Evolutionary conservation across 129 eudicot species (phyloP), one percentile per base, ranked within the genome.

Genomic region (Lonicera japonica): DNA sequence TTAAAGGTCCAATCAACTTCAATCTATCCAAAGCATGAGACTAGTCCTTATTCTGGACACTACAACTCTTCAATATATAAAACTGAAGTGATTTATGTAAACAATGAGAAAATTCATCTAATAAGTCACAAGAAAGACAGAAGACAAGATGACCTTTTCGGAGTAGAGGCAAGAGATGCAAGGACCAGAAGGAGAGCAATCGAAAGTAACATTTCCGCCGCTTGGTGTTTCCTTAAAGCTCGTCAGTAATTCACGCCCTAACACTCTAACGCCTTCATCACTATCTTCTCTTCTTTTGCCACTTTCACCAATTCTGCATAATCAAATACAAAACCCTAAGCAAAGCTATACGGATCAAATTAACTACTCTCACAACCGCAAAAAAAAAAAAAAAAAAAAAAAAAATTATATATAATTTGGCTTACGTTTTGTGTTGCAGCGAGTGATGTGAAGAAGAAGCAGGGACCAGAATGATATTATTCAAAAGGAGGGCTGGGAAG

Each of bases 141-240:
- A 43, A 43, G 50, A 43, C n/a, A 14, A 43, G 13, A 43, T 25
- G 5, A 90, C 98, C 96, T 91, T 91, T 69, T 87, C 98, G n/a
- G 86, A 66, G 77, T 86, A 89, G 15, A 66, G 64, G 64, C 98
- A 87, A 15, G 90, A 79, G 4, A 91, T 70, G 60, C 97, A 90
- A 66, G 97, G 89, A 24, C 98, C 98, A 16, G 96, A 91, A 70
- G 98, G 98, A 46, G 98, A 84, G 74, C 98, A 91, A 11, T 91
- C 96, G 55, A 70, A 91, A 0, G 96, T 91, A 25, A 71, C 17
- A 70, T 87, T 87, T 24, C 82, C 71, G 25, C 86, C 94, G 11
- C 58, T 48, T 5, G 81, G 82, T 34, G 74, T 82, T 64, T 87
- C 98, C 79, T 73, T 87, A 40, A 91, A 79, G 23, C 95, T 69